Evolutionary conservation across 1,139 yeast species (phyloP).

Genomic region (Kluyveromyces sp.): DNA sequence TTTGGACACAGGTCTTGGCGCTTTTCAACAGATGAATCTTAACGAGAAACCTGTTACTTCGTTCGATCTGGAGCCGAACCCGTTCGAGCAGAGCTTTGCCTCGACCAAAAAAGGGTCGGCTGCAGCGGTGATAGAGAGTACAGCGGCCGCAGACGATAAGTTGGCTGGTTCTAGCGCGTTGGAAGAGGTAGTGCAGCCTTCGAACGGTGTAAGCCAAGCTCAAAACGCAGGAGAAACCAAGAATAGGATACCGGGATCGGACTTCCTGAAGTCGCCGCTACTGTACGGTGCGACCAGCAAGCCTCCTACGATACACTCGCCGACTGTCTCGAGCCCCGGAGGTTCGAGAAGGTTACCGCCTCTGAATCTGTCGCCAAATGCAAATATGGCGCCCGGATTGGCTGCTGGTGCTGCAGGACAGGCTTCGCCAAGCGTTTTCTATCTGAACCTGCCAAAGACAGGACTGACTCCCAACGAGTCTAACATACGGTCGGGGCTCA

Average conservation of each 20-base stretch:
- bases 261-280: slow-evolving; percentile 6
- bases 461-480: slow-evolving; percentile 71
- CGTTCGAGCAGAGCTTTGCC: slow-evolving; percentile 92
- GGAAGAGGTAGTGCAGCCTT: slow-evolving; percentile 12
- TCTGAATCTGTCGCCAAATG: slow-evolving; percentile 34
- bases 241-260: neutral
- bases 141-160: slow-evolving; percentile 27
- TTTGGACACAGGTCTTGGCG: no score
- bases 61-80: slow-evolving; percentile 86
- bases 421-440: slow-evolving; percentile 16
- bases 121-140: slow-evolving; percentile 2
- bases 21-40: neutral
- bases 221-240: neutral
- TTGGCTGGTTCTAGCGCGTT: slow-evolving; percentile 5
- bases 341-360: slow-evolving; percentile 54
- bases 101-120: slow-evolving; percentile 30
- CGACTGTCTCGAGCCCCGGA: slow-evolving; percentile 55
- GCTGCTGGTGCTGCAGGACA: slow-evolving; percentile 13
- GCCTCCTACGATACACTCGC: slow-evolving; percentile 33
- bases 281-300: slow-evolving; percentile 17
- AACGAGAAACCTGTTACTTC: slow-evolving; percentile 22
- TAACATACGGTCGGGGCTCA: slow-evolving; percentile 55
- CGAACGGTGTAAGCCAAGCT: neutral
- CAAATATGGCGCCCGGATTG: slow-evolving; percentile 3
- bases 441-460: slow-evolving; percentile 38